Percentiles rank a stretch among this genome's conserved stretches.
Conservation (phyloP, 1,139 yeast genomes). For the Saccharomyces pastorianus region DNA sequence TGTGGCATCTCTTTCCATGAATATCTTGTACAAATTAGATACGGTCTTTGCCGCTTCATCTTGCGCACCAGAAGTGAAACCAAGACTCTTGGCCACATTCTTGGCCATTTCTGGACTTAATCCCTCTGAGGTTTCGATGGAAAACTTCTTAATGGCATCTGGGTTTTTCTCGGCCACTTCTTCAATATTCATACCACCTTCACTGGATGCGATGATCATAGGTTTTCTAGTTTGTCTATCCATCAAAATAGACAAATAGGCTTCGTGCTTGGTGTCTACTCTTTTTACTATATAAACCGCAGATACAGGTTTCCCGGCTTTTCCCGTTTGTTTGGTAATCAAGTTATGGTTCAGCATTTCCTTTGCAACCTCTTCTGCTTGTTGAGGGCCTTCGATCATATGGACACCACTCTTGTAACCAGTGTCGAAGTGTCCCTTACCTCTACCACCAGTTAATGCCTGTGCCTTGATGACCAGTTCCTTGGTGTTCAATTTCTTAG, state of each 20-base stretch:
- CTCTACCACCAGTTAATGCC: constrained; percentile 98
- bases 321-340: constrained; percentile 96
- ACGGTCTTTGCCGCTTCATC: constrained; percentile 85
- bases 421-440: constrained; percentile 94
- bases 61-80: constrained; percentile 70
- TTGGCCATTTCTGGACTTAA: constrained; percentile 71
- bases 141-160: constrained; percentile 82
- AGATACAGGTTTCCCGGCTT: constrained; percentile 93
- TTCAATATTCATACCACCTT: constrained; percentile 99
- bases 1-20: constrained; percentile 87
- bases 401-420: constrained; percentile 97
- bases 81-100: constrained; percentile 70
- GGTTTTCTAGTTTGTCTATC: constrained; percentile 90
- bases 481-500: constrained; percentile 44
- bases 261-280: constrained; percentile 88
- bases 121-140: constrained; percentile 67
- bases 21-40: constrained; percentile 80
- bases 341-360: constrained; percentile 89
- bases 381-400: constrained; percentile 75
- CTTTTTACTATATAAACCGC: constrained; percentile 95
- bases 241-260: constrained; percentile 88
- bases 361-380: constrained; percentile 77
- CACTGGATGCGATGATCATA: constrained; percentile 88
- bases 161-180: constrained; percentile 94
- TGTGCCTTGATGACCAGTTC: constrained; percentile 96